phyloP scores from a whole-genome alignment of 345 rosid genomes.

The Euphorbia lathyris region DNA sequence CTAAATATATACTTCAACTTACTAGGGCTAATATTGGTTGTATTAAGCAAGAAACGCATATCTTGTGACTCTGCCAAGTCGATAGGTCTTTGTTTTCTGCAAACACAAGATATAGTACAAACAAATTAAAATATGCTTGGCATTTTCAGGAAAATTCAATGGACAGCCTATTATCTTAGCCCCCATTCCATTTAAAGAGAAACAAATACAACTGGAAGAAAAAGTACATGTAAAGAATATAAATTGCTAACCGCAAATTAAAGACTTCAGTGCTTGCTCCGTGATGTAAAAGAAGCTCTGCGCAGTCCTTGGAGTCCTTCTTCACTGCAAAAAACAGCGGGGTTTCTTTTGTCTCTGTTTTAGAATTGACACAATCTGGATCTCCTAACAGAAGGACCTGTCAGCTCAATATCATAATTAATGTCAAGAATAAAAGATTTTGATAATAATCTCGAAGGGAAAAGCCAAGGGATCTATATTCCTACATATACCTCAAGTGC shows the following conservation, averaged over 20 bases:
- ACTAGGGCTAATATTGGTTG: conserved; percentile 55
- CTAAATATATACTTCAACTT: conserved; percentile 31
- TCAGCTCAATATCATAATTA: conserved; percentile 19
- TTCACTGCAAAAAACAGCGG: conserved; percentile 78
- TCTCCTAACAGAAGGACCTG: conserved; percentile 53
- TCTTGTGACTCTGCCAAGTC: conserved; percentile 83
- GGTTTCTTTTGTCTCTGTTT: conserved; percentile 67
- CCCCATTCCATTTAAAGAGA: not conserved
- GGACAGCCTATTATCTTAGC: not conserved
- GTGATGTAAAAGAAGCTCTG: conserved; percentile 56
- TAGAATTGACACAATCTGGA: conserved; percentile 47
- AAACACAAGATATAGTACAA: conserved; percentile 13
- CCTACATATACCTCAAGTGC: conserved; percentile 53
- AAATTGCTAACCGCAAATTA: conserved; percentile 64
- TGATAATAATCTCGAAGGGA: not conserved
- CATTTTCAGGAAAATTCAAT: conserved; percentile 12
- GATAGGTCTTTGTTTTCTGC: conserved; percentile 74
- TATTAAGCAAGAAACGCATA: conserved; percentile 69
- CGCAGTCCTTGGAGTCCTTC: conserved; percentile 66
- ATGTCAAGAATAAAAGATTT: conserved; percentile 12
- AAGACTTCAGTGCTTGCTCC: conserved; percentile 73
- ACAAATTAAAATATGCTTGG: conserved; percentile 15
- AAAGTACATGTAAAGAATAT: conserved; percentile 3
- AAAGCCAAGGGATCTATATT: not conserved
- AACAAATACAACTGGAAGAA: not conserved